Percentiles rank a stretch among this genome's conserved stretches.
Conservation (phyloP, 352 stramenopile genomes). For the Globisporangium abappressorium region DNA sequence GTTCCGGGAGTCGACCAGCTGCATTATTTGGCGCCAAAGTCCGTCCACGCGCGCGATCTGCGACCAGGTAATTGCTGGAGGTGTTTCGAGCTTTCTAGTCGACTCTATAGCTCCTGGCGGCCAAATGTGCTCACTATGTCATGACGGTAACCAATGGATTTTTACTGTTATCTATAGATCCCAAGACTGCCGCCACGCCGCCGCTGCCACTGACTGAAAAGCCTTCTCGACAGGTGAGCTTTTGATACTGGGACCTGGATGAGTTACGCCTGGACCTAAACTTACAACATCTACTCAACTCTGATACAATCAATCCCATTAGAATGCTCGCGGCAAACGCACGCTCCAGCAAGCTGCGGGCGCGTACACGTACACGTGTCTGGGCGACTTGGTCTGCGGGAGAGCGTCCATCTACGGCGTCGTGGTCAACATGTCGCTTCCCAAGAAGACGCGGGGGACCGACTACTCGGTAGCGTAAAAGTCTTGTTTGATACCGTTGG, state of each 20-base stretch:
- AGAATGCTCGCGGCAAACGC: slow-evolving; percentile 40
- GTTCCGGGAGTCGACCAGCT: slow-evolving; percentile 59
- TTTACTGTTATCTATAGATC: not conserved
- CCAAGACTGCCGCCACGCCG: not conserved
- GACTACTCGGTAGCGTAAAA: slow-evolving; percentile 49
- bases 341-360: slow-evolving; percentile 32
- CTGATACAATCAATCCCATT: slow-evolving; percentile 15
- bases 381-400: slow-evolving; percentile 56
- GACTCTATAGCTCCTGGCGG: too few species aligned
- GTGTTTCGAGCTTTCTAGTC: too few species aligned
- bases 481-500: not conserved
- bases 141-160: not conserved
- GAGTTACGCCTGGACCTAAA: not conserved
- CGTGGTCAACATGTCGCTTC: slow-evolving; percentile 69
- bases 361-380: slow-evolving; percentile 53
- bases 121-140: too few species aligned
- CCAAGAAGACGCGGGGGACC: slow-evolving; percentile 52
- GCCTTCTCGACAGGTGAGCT: not conserved
- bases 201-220: not conserved
- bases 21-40: slow-evolving; percentile 41
- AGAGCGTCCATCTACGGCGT: slow-evolving; percentile 66
- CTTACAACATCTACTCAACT: not conserved
- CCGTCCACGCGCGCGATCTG: slow-evolving; percentile 39
- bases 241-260: not conserved
- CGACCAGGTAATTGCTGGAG: slow-evolving; percentile 6